Conservation (phyloP, 2,329 filamentous ascomycete genomes). For the Cladosporium austrohemisphaericum region DNA sequence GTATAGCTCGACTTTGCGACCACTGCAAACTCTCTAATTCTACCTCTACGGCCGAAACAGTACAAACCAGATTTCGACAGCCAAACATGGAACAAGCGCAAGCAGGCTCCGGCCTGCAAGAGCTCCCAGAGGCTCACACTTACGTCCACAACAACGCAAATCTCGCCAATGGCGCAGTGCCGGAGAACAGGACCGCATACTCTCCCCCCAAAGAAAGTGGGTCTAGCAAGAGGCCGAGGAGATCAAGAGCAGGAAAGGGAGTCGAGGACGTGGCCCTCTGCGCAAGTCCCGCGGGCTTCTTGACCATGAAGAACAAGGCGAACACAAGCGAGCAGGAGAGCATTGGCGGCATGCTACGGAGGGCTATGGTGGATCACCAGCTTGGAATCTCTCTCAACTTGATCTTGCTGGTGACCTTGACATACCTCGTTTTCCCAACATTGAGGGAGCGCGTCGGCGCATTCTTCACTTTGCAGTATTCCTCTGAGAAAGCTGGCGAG, state of each 20-base stretch:
- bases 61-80: not conserved
- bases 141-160: not conserved
- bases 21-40: not conserved
- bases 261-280: conserved; percentile 25
- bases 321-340: conserved; percentile 27
- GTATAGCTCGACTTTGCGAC: not conserved
- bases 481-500: conserved; percentile 42
- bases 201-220: not conserved
- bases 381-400: conserved; percentile 75
- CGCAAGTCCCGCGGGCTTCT: conserved; percentile 20
- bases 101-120: conserved; percentile 13
- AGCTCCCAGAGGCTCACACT: not conserved
- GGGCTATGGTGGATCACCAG: conserved; percentile 41
- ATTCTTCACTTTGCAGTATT: conserved; percentile 83
- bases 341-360: conserved; percentile 31
- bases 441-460: conserved; percentile 75
- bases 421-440: conserved; percentile 77
- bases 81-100: conserved; percentile 13
- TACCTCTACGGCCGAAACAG: not conserved
- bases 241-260: conserved; percentile 4
- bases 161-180: conserved; percentile 1
- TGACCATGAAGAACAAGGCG: conserved; percentile 9
- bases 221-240: not conserved
- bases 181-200: conserved; percentile 1
- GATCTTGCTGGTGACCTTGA: conserved; percentile 74